Conservation (phyloP, 129 eudicot genomes). For the Helianthus annuus region DNA sequence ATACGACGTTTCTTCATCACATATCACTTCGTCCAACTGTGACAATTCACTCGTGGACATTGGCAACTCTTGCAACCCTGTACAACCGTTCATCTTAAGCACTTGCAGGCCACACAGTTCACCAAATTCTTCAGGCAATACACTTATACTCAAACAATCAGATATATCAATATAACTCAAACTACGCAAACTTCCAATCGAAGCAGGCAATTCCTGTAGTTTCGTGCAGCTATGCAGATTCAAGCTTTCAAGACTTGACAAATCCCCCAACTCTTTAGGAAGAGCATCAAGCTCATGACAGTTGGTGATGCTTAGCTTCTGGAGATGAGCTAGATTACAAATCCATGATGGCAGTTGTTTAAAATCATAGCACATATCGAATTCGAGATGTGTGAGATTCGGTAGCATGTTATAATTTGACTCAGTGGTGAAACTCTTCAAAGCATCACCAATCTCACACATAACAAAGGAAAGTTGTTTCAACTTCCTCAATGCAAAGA, state of each 20-base stretch:
- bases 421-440: slow-evolving; percentile 14
- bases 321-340: slow-evolving; percentile 32
- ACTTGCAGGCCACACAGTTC: slow-evolving; percentile 23
- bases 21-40: slow-evolving; percentile 26
- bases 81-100: slow-evolving; percentile 39
- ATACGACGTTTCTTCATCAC: slow-evolving; percentile 24
- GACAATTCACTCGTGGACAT: slow-evolving; percentile 15
- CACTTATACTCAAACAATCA: slow-evolving; percentile 32
- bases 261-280: slow-evolving; percentile 28
- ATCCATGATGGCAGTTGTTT: slow-evolving; percentile 40
- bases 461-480: slow-evolving; percentile 42
- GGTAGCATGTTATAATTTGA: slow-evolving; percentile 28
- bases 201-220: slow-evolving; percentile 29
- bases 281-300: slow-evolving; percentile 47
- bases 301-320: slow-evolving; percentile 46
- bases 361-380: slow-evolving; percentile 42
- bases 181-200: slow-evolving; percentile 28
- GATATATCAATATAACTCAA: slow-evolving; percentile 33
- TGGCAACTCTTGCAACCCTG: slow-evolving; percentile 32
- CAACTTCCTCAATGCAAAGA: slow-evolving; percentile 29
- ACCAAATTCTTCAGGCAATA: slow-evolving; percentile 22
- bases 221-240: slow-evolving; percentile 28
- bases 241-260: slow-evolving; percentile 18
- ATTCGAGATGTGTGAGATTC: slow-evolving; percentile 36
- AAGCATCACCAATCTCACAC: slow-evolving; percentile 45